A percentile compares a stretch with the other conserved stretches of the same genome.
Conservation (phyloP, 768 basidiomycete species). For the Exidia glandulosa region DNA sequence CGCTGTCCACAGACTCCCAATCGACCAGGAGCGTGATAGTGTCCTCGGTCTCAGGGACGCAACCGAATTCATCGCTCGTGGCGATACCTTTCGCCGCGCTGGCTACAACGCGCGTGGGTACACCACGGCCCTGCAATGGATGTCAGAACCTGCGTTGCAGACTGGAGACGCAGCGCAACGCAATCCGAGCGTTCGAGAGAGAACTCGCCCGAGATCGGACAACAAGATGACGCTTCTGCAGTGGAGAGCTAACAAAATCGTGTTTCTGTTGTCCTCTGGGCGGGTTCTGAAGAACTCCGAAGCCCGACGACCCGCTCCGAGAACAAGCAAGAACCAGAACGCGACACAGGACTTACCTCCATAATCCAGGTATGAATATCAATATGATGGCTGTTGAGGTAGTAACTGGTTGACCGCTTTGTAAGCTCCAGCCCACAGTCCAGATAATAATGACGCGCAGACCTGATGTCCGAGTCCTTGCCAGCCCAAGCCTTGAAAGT, state of each 20-base stretch:
- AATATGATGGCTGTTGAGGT: slow-evolving; percentile 91
- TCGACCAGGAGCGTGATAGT: slow-evolving; percentile 92
- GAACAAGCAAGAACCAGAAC: no score
- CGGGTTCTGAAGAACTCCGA: no score
- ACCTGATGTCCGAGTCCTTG: slow-evolving; percentile 88
- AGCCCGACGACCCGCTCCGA: no score
- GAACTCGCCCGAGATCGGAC: no score
- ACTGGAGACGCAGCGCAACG: no score
- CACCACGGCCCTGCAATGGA: slow-evolving; percentile 63
- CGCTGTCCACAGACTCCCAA: slow-evolving; percentile 74
- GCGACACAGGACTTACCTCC: no score
- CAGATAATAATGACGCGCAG: slow-evolving; percentile 2
- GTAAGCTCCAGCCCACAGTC: slow-evolving; percentile 1
- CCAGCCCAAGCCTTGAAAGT: slow-evolving; percentile 95
- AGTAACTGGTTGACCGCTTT: slow-evolving; percentile 48
- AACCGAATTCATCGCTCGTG: slow-evolving; percentile 79
- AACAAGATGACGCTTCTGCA: no score
- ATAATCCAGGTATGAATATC: no score
- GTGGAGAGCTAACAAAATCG: slow-evolving; percentile 3
- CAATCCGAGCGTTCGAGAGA: no score
- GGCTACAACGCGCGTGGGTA: slow-evolving; percentile 78
- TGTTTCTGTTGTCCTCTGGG: no score
- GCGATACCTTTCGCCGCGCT: slow-evolving; percentile 89
- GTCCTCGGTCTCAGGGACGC: slow-evolving; percentile 80
- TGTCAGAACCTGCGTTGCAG: no score